Evolutionary conservation across 1,139 yeast species (phyloP).

Genomic region (Protomyces macrosporus): DNA sequence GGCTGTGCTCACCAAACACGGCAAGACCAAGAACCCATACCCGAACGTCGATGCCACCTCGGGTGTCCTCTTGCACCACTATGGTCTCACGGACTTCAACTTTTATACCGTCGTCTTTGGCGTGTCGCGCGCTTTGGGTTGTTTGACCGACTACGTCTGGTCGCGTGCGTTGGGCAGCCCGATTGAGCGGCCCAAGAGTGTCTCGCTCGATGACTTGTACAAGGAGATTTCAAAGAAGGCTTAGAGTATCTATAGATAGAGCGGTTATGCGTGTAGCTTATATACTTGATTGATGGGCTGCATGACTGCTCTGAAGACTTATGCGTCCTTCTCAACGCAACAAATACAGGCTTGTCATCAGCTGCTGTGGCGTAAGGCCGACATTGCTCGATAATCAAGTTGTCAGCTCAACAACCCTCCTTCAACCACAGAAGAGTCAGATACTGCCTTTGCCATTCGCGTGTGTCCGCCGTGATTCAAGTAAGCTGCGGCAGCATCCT

Average conservation of each 20-base stretch:
- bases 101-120: conserved; percentile 59
- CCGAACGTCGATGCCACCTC: conserved; percentile 60
- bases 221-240: conserved; percentile 10
- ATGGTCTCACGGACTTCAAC: conserved; percentile 52
- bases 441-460: too few relatives aligned
- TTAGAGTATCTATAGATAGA: neutral
- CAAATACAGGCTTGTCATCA: too few relatives aligned
- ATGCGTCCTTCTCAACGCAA: too few relatives aligned
- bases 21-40: conserved; percentile 60
- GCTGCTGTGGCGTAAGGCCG: too few relatives aligned
- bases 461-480: too few relatives aligned
- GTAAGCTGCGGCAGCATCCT: too few relatives aligned
- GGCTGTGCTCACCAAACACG: conserved; percentile 51
- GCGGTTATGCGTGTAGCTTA: too few relatives aligned
- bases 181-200: conserved; percentile 86
- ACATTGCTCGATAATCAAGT: too few relatives aligned
- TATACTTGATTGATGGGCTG: too few relatives aligned
- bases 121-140: conserved; percentile 56
- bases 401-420: too few relatives aligned
- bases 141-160: conserved; percentile 77
- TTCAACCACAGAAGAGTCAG: too few relatives aligned
- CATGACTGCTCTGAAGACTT: too few relatives aligned
- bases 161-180: conserved; percentile 95
- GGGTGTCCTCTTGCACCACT: conserved; percentile 55
- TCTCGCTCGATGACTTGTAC: conserved; percentile 22